phyloP scores from a whole-genome alignment of 2,329 filamentous ascomycete species.

The Talaromyces pinophilus region DNA sequence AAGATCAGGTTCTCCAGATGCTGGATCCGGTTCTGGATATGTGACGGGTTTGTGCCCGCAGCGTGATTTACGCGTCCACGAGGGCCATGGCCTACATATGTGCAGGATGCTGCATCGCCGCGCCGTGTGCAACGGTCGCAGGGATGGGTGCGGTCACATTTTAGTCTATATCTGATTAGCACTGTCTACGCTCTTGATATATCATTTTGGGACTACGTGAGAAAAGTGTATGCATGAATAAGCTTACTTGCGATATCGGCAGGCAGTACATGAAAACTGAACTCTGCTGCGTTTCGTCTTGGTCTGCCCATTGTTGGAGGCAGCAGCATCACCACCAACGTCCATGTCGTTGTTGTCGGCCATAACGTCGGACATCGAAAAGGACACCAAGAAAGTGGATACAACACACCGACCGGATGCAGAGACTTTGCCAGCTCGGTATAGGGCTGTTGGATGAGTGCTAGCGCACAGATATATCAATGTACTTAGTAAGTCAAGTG shows the following conservation, averaged over 20 bases:
- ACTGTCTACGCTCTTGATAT: not conserved
- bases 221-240: not conserved
- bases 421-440: not conserved
- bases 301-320: conserved; percentile 13
- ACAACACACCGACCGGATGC: not conserved
- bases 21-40: conserved; percentile 40
- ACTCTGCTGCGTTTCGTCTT: conserved; percentile 39
- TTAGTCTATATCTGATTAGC: conserved; percentile 30
- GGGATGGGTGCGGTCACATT: conserved; percentile 40
- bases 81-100: conserved; percentile 40
- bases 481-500: not conserved
- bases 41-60: conserved; percentile 32
- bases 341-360: conserved; percentile 14
- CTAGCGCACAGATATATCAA: not conserved
- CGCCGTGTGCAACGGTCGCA: conserved; percentile 40
- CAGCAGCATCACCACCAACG: not conserved
- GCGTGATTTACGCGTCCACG: conserved; percentile 33
- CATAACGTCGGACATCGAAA: conserved; percentile 7
- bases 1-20: conserved; percentile 41
- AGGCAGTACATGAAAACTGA: conserved; percentile 43
- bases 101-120: conserved; percentile 35
- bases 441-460: not conserved
- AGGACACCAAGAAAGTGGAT: not conserved
- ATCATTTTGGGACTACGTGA: not conserved
- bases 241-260: conserved; percentile 39